Percentiles rank a stretch among this genome's conserved stretches.
Conservation (phyloP, 2,329 filamentous ascomycete genomes). For the Arthrobotrys entomopaga region DNA sequence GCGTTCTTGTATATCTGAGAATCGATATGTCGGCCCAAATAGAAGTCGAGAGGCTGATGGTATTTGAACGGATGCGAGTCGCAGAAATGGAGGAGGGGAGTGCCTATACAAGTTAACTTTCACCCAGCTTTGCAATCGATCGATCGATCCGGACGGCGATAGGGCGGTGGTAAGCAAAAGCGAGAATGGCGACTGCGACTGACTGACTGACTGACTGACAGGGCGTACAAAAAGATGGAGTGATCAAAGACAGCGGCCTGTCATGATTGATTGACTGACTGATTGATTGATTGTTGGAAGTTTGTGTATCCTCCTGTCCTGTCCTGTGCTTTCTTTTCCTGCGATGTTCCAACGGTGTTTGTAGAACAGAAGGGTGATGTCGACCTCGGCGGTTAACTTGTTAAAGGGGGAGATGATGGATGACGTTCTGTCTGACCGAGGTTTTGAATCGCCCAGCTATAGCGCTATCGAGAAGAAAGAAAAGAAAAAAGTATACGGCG, state of each 20-base stretch:
- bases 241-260: constrained; percentile 28
- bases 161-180: background rate
- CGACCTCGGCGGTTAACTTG: constrained; percentile 35
- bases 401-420: constrained; percentile 45
- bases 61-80: background rate
- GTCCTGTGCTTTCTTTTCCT: background rate
- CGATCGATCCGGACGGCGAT: constrained; percentile 1
- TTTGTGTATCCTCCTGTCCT: background rate
- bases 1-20: constrained; percentile 16
- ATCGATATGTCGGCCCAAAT: constrained; percentile 28
- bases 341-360: constrained; percentile 35
- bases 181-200: background rate
- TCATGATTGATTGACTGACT: constrained; percentile 14
- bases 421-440: constrained; percentile 29
- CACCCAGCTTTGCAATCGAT: background rate
- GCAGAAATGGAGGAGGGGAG: background rate
- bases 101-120: too few relatives aligned
- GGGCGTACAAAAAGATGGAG: constrained; percentile 9
- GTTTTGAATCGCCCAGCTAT: constrained; percentile 12
- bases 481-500: background rate
- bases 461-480: too few relatives aligned
- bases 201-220: background rate
- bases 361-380: constrained; percentile 11
- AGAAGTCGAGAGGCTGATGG: background rate
- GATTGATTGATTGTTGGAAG: background rate